A percentile compares a stretch with the other conserved stretches of the same genome.
These are phyloP conservation scores for Dorcoceras hygrometricum DNA, from an alignment of 257 asterid species.

Conservation along the genomic window DNA sequence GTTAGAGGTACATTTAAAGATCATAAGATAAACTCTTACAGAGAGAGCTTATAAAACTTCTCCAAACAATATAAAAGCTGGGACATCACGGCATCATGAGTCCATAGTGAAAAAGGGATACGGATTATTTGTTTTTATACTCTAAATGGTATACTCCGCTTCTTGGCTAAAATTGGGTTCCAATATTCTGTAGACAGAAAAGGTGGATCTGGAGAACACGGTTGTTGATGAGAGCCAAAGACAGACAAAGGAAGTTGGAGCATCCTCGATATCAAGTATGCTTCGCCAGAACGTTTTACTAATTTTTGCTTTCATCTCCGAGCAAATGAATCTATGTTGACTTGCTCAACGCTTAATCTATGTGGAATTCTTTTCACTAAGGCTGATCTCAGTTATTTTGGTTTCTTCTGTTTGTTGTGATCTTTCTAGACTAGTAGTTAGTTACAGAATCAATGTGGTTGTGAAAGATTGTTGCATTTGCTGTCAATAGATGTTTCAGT, in stretches of 20 bases:
- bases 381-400: background rate
- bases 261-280: constrained; percentile 70
- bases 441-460: background rate
- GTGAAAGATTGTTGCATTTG: constrained; percentile 4
- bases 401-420: background rate
- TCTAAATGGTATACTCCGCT: constrained; percentile 16
- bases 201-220: constrained; percentile 93
- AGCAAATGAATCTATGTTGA: constrained; percentile 13
- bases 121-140: constrained; percentile 15
- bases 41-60: background rate
- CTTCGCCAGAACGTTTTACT: constrained; percentile 15
- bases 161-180: constrained; percentile 27
- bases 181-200: constrained; percentile 73
- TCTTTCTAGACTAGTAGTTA: constrained; percentile 5
- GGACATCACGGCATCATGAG: background rate
- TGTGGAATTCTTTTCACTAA: no score
- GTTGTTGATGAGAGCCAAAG: constrained; percentile 98
- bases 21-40: constrained; percentile 18
- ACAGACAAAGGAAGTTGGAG: constrained; percentile 59
- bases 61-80: background rate
- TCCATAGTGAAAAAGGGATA: constrained; percentile 17
- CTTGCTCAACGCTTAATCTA: constrained; percentile 9
- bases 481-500: background rate
- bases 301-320: constrained; percentile 8
- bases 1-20: constrained; percentile 80